A percentile compares a stretch with the other conserved stretches of the same genome.
Conservation (phyloP, 2,329 filamentous ascomycete species). For the Septoria petroselini region DNA sequence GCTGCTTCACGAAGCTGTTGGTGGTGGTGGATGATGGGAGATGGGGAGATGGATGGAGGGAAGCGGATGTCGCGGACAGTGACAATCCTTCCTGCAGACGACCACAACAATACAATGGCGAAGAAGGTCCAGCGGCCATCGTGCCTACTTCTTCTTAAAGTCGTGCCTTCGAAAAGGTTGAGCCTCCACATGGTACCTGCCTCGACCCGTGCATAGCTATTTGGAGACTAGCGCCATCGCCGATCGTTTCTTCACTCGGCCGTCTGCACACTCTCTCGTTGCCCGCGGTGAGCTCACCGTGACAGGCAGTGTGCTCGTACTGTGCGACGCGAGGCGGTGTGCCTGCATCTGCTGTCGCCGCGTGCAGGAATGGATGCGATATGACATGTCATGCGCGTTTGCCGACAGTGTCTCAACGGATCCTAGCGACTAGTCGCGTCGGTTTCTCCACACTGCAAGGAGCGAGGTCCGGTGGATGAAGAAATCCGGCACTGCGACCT, state of each 20-base stretch:
- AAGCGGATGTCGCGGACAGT: neutral
- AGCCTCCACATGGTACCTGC: conserved; percentile 5
- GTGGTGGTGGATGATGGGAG: neutral
- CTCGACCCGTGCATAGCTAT: neutral
- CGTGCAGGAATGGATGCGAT: neutral
- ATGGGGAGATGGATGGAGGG: conserved; percentile 8
- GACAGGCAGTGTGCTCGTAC: neutral
- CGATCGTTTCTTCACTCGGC: conserved; percentile 13
- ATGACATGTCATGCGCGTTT: neutral
- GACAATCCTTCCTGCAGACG: neutral
- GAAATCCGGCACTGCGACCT: conserved; percentile 1
- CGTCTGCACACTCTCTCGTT: conserved; percentile 1
- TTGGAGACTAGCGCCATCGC: no score
- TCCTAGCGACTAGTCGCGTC: no score
- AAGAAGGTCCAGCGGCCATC: no score
- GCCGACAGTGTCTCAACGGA: no score
- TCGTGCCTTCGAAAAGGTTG: neutral
- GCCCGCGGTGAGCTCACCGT: conserved; percentile 10
- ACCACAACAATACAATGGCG: no score
- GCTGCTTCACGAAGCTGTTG: conserved; percentile 1
- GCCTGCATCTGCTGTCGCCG: neutral
- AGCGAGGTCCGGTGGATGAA: conserved; percentile 5
- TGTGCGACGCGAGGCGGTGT: conserved; percentile 2
- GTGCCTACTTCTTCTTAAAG: no score
- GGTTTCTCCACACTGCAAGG: conserved; percentile 4